phyloP scores from a whole-genome alignment of 305 asterid genomes.

The Lippia alba region DNA sequence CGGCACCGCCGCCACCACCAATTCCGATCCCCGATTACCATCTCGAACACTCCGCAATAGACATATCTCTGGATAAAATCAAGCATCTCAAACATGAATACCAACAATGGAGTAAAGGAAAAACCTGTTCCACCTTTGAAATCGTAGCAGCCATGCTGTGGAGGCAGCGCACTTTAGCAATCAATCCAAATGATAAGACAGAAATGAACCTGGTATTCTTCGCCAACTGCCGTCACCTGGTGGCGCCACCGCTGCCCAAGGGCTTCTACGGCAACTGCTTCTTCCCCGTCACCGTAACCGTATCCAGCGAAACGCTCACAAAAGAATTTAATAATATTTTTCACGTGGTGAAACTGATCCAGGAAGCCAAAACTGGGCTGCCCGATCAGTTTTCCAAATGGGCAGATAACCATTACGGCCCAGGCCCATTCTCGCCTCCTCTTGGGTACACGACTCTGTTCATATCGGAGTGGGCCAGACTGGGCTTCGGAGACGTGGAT shows the following conservation, averaged over 20 bases:
- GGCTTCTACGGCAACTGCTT: conserved; percentile 63
- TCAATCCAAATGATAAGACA: conserved; percentile 27
- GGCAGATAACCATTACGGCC: conserved; percentile 17
- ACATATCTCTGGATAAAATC: conserved; percentile 41
- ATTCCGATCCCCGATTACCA: conserved; percentile 35
- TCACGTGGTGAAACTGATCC: conserved; percentile 48
- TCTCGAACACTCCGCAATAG: conserved; percentile 47
- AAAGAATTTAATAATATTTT: conserved; percentile 29
- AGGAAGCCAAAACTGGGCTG: conserved; percentile 45
- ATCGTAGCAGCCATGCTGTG: conserved; percentile 50
- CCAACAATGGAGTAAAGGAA: conserved; percentile 29
- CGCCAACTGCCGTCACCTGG: conserved; percentile 51
- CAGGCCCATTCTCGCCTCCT: conserved; percentile 41
- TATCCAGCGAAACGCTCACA: conserved; percentile 31
- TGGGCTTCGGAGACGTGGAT: conserved; percentile 57
- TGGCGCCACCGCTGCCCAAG: conserved; percentile 36
- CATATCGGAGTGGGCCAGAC: conserved; percentile 61
- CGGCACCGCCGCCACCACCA: conserved; percentile 17
- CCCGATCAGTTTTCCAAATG: conserved; percentile 42
- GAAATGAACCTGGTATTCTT: conserved; percentile 48
- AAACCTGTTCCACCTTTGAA: conserved; percentile 51
- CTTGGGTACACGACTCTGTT: conserved; percentile 48
- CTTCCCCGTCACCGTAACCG: conserved; percentile 47
- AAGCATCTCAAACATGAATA: conserved; percentile 43
- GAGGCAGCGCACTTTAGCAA: conserved; percentile 46